These are phyloP conservation scores for Botrytis pseudocinerea DNA, from an alignment of 2,329 filamentous ascomycete genomes.

Conservation along the genomic window DNA sequence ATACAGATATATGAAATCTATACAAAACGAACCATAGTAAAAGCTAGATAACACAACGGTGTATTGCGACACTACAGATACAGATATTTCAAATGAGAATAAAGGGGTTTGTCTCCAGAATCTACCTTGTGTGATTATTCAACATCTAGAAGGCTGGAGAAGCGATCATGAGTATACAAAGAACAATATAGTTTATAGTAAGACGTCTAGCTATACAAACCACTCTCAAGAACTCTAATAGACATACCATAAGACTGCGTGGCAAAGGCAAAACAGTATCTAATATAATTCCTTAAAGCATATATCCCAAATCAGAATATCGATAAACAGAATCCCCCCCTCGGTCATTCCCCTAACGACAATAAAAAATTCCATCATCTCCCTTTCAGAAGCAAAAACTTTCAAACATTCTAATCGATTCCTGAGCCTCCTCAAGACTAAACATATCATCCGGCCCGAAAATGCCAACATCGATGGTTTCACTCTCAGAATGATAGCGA, in stretches of 20 bases:
- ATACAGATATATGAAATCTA: background rate
- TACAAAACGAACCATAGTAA: background rate
- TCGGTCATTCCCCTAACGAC: background rate
- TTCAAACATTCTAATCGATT: background rate
- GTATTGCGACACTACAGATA: background rate
- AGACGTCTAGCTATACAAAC: background rate
- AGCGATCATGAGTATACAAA: background rate
- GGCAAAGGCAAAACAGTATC: background rate
- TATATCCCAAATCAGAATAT: background rate
- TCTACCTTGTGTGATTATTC: background rate
- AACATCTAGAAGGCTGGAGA: background rate
- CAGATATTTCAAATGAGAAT: background rate
- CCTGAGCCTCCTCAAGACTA: conserved; percentile 29
- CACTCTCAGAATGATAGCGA: conserved; percentile 29
- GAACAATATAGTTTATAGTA: background rate
- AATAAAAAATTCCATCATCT: background rate
- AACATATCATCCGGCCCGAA: conserved; percentile 37
- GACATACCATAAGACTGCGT: background rate
- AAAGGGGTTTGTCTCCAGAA: background rate
- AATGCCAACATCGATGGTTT: conserved; percentile 37
- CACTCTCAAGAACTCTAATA: background rate
- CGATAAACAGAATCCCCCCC: background rate
- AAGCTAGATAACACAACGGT: background rate
- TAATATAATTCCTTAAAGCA: background rate
- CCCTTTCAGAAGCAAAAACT: background rate